Conservation (phyloP, 2,329 filamentous ascomycete genomes). For the Trichophyton rubrum region DNA sequence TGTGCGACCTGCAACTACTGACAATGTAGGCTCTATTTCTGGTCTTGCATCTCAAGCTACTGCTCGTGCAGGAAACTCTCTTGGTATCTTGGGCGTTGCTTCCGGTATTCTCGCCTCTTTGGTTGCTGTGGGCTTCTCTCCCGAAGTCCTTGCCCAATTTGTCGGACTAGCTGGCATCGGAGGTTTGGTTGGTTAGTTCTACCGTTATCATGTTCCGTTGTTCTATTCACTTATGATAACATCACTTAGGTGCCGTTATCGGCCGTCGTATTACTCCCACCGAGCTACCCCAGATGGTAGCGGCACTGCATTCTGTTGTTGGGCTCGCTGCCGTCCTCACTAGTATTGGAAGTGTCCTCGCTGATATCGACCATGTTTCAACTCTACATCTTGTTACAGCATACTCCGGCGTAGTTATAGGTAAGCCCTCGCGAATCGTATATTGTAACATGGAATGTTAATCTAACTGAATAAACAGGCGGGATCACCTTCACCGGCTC, state of each 20-base stretch:
- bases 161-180: slow-evolving; percentile 62
- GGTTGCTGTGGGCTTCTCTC: slow-evolving; percentile 65
- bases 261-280: slow-evolving; percentile 80
- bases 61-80: slow-evolving; percentile 70
- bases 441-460: neutral
- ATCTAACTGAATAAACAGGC: slow-evolving; percentile 26
- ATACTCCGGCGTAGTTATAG: slow-evolving; percentile 76
- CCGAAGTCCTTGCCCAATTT: slow-evolving; percentile 69
- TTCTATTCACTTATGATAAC: neutral
- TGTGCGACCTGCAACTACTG: neutral
- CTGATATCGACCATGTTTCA: slow-evolving; percentile 55
- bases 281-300: slow-evolving; percentile 77
- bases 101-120: slow-evolving; percentile 75
- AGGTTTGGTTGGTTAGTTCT: slow-evolving; percentile 44
- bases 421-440: slow-evolving; percentile 21
- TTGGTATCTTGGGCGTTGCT: slow-evolving; percentile 74
- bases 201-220: neutral
- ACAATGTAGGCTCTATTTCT: slow-evolving; percentile 49
- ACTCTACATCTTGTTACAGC: slow-evolving; percentile 75
- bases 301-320: slow-evolving; percentile 78
- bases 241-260: slow-evolving; percentile 51
- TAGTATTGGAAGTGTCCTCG: slow-evolving; percentile 75
- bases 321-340: slow-evolving; percentile 80
- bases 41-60: slow-evolving; percentile 71
- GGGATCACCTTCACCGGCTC: slow-evolving; percentile 87